These are phyloP conservation scores for Citrullus colocynthis DNA, from an alignment of 306 rosid genomes.

Conservation along the genomic window DNA sequence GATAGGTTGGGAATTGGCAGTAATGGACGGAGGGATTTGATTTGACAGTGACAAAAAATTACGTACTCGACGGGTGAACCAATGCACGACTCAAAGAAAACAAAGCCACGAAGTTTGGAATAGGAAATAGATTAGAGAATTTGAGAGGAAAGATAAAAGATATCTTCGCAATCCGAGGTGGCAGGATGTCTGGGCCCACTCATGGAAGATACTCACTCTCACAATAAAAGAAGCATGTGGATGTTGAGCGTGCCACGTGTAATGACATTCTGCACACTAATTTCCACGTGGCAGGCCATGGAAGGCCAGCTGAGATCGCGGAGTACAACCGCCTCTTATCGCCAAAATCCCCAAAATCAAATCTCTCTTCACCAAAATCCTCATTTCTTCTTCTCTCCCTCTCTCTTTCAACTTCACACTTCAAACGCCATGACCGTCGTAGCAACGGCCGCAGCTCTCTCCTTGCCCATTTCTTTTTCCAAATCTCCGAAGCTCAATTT, in stretches of 20 bases:
- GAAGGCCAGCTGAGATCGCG: conserved; percentile 70
- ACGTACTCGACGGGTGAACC: neutral
- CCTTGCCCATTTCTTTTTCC: conserved; percentile 38
- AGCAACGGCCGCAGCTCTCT: conserved; percentile 68
- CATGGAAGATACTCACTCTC: neutral
- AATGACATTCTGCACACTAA: neutral
- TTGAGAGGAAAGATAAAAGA: conserved; percentile 15
- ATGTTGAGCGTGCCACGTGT: conserved; percentile 33
- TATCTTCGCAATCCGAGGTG: conserved; percentile 45
- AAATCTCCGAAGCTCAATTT: conserved; percentile 44
- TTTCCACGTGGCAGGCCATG: conserved; percentile 49
- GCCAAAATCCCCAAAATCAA: conserved; percentile 17
- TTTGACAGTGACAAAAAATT: neutral
- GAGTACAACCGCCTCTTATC: conserved; percentile 57
- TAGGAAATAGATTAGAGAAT: neutral
- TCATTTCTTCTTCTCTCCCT: neutral
- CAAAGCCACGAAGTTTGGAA: neutral
- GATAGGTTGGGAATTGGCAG: too few species aligned
- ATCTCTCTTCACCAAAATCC: conserved; percentile 2
- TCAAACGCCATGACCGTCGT: conserved; percentile 58
- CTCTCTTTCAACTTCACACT: conserved; percentile 12
- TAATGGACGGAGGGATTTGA: neutral
- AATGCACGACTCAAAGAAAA: neutral
- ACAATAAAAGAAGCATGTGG: conserved; percentile 38
- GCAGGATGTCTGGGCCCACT: conserved; percentile 36